Percentiles rank a stretch among this genome's conserved stretches.
phyloP scores from a whole-genome alignment of 257 asterid genomes.

The Scutellaria minor region DNA sequence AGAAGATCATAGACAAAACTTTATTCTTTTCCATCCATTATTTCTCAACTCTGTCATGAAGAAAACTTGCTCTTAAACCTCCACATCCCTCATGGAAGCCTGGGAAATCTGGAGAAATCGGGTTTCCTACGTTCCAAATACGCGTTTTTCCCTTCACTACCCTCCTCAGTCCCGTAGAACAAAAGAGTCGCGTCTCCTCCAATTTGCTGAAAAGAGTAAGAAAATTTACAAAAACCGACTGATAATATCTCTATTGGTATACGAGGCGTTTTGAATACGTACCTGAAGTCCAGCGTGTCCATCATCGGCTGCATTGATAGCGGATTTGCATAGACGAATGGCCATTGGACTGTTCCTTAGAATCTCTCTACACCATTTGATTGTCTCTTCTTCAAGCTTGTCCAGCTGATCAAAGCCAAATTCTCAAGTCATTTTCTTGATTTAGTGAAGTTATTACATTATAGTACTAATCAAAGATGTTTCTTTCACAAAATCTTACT shows the following conservation, averaged over 20 bases:
- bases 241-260: background rate
- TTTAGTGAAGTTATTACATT: too few species aligned
- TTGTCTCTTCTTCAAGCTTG: slow-evolving; percentile 81
- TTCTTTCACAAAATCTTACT: slow-evolving; percentile 46
- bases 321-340: slow-evolving; percentile 77
- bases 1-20: background rate
- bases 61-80: background rate
- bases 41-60: slow-evolving; percentile 15
- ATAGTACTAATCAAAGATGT: too few species aligned
- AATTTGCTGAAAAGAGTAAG: slow-evolving; percentile 55
- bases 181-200: slow-evolving; percentile 92
- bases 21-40: slow-evolving; percentile 28
- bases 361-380: slow-evolving; percentile 93
- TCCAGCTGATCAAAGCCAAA: slow-evolving; percentile 49
- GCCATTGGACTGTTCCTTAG: slow-evolving; percentile 94
- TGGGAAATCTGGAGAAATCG: slow-evolving; percentile 82
- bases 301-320: slow-evolving; percentile 92
- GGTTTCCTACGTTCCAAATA: slow-evolving; percentile 70
- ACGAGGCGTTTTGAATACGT: background rate
- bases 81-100: slow-evolving; percentile 58
- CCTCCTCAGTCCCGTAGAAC: slow-evolving; percentile 94
- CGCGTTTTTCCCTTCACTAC: slow-evolving; percentile 82
- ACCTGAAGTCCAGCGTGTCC: slow-evolving; percentile 99
- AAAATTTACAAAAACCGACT: background rate
- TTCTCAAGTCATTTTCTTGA: too few species aligned